Base-by-base conservation (phyloP, 2,329 filamentous ascomycete species). In the Pestalotiopsis sp. region DNA sequence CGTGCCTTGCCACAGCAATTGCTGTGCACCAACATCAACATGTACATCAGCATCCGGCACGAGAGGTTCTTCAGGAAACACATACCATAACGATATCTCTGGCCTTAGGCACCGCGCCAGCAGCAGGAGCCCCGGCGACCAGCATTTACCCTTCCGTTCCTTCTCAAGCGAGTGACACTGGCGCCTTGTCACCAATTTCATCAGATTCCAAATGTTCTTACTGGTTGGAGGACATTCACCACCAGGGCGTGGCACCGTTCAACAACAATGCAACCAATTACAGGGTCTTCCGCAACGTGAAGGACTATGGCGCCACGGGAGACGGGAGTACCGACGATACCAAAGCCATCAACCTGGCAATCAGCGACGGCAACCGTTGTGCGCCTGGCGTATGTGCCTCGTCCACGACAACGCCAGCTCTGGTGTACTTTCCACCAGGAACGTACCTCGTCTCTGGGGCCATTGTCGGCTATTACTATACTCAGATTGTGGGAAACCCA, bases 381-480 rank as follows among this genome's bases (percentile, higher is more conserved):
- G 75, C 70, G n/a, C 75, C 76, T 0, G 73, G 72, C 11, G 70
- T 66, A 2, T 77, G 75, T 68, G 68, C 69, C 12, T 75, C 75
- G 3, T 73, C 75, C 0, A 75, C 74, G 14, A 77, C 75, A 17
- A 76, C 74, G 3, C 73, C 73, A 52, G 76, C 75, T 6, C 65
- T 76, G 23, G 74, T 81, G 57, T 81, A 80, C 73, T 80, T 80
- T 72, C 79, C 79, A 0, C 72, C 74, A 9, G 77, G 91, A 72
- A 94, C 91, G 2, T 96, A 95, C 75, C 75, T 91, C 4, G 89
- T 95, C 70, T 91, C 88, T 65, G 85, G 83, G 71, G 91, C 93
- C 5, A 89, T 96, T 69, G 80, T 92, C 57, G 89, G 92, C 76
- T 90, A 91, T 80, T 96, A 95, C 82, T 93, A 94, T 77, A 94